Evolutionary conservation across 768 basidiomycete genomes (phyloP).

Genomic region (Lentinula detonsa): DNA sequence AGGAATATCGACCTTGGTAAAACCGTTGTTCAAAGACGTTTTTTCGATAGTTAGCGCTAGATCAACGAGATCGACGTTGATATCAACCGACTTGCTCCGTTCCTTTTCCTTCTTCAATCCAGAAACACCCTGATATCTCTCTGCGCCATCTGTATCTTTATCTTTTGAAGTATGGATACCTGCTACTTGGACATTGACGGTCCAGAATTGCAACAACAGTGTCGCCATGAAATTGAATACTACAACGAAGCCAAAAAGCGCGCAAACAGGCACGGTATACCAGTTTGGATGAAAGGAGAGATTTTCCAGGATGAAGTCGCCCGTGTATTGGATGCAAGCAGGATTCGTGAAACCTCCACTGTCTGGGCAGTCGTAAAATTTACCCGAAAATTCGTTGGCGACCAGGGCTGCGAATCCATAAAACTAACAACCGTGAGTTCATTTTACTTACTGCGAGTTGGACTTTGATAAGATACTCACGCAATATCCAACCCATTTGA

Average conservation of each 20-base stretch:
- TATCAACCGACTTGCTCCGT: background rate
- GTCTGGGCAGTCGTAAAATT: conserved; percentile 8
- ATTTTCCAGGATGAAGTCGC: conserved; percentile 5
- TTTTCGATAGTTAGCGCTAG: background rate
- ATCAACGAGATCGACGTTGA: conserved; percentile 1
- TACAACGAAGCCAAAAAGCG: conserved; percentile 4
- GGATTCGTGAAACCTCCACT: conserved; percentile 1
- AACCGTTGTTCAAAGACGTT: background rate
- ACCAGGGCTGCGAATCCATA: conserved; percentile 7
- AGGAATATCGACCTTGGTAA: background rate
- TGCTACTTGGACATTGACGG: conserved; percentile 3
- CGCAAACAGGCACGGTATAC: conserved; percentile 6
- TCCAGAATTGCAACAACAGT: conserved; percentile 4
- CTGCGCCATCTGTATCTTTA: background rate
- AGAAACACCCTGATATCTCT: conserved; percentile 1
- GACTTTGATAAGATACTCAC: background rate
- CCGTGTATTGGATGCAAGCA: conserved; percentile 6
- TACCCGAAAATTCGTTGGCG: conserved; percentile 5
- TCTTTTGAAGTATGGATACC: background rate
- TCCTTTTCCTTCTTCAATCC: background rate
- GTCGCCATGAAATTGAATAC: conserved; percentile 1
- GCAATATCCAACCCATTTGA: conserved; percentile 59
- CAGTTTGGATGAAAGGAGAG: conserved; percentile 4
- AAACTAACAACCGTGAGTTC: background rate
- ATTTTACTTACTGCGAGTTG: background rate